These are phyloP conservation scores for Onygenales sp. DNA, from an alignment of 2,329 filamentous ascomycete species.

Conservation along the genomic window DNA sequence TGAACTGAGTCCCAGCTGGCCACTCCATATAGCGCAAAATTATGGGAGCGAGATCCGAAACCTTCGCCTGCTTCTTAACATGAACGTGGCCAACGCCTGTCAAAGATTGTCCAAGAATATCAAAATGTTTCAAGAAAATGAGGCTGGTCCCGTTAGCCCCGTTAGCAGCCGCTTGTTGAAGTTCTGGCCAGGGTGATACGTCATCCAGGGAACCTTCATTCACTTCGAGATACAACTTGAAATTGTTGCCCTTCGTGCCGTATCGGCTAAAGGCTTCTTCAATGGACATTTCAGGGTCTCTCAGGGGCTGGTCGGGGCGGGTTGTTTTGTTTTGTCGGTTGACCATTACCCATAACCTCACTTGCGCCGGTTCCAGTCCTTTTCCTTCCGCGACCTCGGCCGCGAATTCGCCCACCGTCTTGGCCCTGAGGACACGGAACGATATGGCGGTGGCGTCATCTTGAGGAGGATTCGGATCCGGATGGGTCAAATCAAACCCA, in stretches of 20 bases:
- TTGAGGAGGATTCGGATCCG: conserved; percentile 44
- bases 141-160: conserved; percentile 45
- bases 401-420: conserved; percentile 66
- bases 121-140: conserved; percentile 5
- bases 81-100: conserved; percentile 2
- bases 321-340: conserved; percentile 97
- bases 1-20: conserved; percentile 62
- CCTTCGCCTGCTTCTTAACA: conserved; percentile 62
- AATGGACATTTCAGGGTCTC: conserved; percentile 64
- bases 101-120: conserved; percentile 1
- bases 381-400: conserved; percentile 61
- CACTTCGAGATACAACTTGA: conserved; percentile 82
- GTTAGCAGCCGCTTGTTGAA: conserved; percentile 41
- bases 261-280: conserved; percentile 64
- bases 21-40: conserved; percentile 81
- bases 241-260: conserved; percentile 55
- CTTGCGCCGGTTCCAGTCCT: conserved; percentile 54
- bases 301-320: conserved; percentile 78
- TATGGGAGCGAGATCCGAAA: conserved; percentile 67
- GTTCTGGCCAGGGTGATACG: conserved; percentile 56
- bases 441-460: conserved; percentile 57
- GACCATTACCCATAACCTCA: conserved; percentile 94
- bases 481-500: conserved; percentile 70
- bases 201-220: conserved; percentile 62
- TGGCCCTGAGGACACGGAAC: conserved; percentile 66